A percentile compares a stretch with the other conserved stretches of the same genome.
Conservation (phyloP, 2,329 filamentous ascomycete species). For the Exophiala bonariae region DNA sequence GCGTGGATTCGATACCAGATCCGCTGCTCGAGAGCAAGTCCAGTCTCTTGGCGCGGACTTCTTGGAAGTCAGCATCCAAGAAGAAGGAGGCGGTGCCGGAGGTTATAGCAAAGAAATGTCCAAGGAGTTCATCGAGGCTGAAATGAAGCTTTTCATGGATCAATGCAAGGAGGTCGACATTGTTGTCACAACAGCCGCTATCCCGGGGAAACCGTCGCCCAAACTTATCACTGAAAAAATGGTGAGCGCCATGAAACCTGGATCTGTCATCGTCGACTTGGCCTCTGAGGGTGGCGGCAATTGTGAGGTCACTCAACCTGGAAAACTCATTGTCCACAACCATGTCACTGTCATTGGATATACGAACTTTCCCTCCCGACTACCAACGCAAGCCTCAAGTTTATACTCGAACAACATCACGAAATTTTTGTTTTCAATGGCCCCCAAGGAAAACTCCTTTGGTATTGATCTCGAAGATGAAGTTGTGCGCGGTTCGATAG, state of each 20-base stretch:
- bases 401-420: constrained; percentile 93
- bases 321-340: constrained; percentile 68
- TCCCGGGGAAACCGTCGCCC: constrained; percentile 79
- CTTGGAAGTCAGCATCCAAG: constrained; percentile 79
- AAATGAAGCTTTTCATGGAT: constrained; percentile 89
- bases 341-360: constrained; percentile 89
- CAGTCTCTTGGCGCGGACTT: constrained; percentile 89
- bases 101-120: constrained; percentile 95
- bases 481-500: constrained; percentile 81
- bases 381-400: constrained; percentile 86
- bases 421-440: constrained; percentile 81
- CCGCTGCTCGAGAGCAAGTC: constrained; percentile 85
- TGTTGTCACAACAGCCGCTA: constrained; percentile 88
- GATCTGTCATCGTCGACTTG: constrained; percentile 83
- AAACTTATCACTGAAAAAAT: constrained; percentile 81
- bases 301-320: constrained; percentile 76
- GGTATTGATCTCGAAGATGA: constrained; percentile 80
- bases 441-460: constrained; percentile 74
- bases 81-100: constrained; percentile 80
- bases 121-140: constrained; percentile 86
- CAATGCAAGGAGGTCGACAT: constrained; percentile 88
- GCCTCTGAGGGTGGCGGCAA: constrained; percentile 87
- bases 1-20: constrained; percentile 84
- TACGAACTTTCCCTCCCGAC: constrained; percentile 80
- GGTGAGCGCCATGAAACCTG: constrained; percentile 83